Evolutionary conservation across 306 rosid genomes (phyloP).

Genomic region (Vigna unguiculata): DNA sequence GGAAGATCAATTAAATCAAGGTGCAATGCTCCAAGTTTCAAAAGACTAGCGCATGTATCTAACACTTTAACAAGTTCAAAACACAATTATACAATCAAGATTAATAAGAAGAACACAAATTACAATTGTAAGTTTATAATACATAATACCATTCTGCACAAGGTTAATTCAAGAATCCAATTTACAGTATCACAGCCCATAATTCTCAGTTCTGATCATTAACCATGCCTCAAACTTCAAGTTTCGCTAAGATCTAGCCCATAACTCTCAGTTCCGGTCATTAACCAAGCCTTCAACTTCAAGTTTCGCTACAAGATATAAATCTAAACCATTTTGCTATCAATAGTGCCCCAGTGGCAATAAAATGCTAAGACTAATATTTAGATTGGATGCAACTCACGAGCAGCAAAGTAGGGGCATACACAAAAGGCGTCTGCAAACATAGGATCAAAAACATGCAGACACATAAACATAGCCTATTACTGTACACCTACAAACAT

Average conservation of each 20-base stretch:
- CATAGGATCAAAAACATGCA: conserved; percentile 1
- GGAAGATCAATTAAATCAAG: too few relatives aligned
- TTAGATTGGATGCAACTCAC: conserved; percentile 1
- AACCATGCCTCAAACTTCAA: conserved; percentile 8
- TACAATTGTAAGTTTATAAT: not conserved
- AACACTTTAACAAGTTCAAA: not conserved
- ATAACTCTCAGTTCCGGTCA: not conserved
- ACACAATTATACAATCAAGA: not conserved
- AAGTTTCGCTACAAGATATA: not conserved
- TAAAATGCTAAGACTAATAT: not conserved
- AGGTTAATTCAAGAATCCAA: not conserved
- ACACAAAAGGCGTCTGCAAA: not conserved
- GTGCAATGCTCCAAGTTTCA: too few relatives aligned
- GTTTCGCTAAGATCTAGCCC: not conserved
- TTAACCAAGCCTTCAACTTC: conserved; percentile 18
- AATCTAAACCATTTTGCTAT: conserved; percentile 28
- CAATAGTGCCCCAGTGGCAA: not conserved
- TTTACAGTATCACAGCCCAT: not conserved
- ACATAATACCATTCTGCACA: not conserved
- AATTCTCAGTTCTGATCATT: not conserved
- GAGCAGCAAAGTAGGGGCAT: conserved; percentile 19
- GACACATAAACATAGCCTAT: conserved; percentile 16
- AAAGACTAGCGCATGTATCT: too few relatives aligned
- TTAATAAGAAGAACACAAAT: not conserved
- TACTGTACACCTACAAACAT: not conserved